Evolutionary conservation across 352 stramenopile species (phyloP), one percentile per base, ranked within the genome.

Genomic region (Globisporangium alternatum): DNA sequence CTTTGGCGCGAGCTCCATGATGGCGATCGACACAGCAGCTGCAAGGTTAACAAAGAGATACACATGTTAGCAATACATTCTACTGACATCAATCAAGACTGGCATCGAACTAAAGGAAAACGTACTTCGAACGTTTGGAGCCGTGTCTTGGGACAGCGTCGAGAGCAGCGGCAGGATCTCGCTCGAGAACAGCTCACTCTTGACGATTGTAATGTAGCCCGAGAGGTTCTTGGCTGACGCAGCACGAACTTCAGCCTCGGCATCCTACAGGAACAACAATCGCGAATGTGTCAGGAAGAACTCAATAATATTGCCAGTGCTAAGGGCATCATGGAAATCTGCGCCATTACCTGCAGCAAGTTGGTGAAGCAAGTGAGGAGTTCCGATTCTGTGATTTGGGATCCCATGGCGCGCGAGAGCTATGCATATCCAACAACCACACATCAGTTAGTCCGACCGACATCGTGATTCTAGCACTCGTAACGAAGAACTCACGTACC

Each of bases 1-100:
- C 67, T 97, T 96, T 31, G 86, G 91, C 19, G 93, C 80, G 12
- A 98, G 89, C 76, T 98, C 95, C 93, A 98, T 98, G 70, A 80
- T 89, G 30, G 84, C 83, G 33, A 94, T 81, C 41, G 85, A 94
- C 45, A 92, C 85, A 52, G 85, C 83, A 64, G 85, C 84, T 92
- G 61, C 43, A 65, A 65, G 48, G 53, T 31, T 30, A 68, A 51
- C 4, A n/a, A 17, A 30, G 28, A 41, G 28, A 47, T 17, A 51
- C 48, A 31, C 41, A 41, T 12, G 12, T 41, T 41, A 41, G 35
- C 35, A 41, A 12, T 41, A 9, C 35, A 15, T 41, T 41, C 17
- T 9, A 12, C 35, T 41, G 12, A 28, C 25, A 28, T 28, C 25
- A 41, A 41, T 9, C 35, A 41, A 9, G 35, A 41, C 35, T 41